A percentile compares a stretch with the other conserved stretches of the same genome.
phyloP scores from a whole-genome alignment of 2,329 filamentous ascomycete genomes.

The Talaromyces marneffei region DNA sequence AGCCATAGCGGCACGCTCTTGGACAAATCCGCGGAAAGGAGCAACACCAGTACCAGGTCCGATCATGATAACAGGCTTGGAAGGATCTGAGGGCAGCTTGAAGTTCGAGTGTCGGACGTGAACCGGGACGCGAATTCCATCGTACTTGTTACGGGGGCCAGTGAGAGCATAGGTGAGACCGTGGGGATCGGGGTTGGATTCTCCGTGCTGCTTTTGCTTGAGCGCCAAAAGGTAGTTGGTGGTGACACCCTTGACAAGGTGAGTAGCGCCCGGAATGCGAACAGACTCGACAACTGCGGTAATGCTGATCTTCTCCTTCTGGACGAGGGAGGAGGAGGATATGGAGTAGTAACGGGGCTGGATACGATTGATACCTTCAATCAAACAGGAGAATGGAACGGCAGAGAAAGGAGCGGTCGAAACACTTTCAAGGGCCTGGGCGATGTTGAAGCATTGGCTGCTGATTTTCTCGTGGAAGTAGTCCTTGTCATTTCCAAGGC shows the following conservation, averaged over 20 bases:
- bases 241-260: constrained; percentile 85
- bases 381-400: constrained; percentile 88
- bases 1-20: constrained; percentile 82
- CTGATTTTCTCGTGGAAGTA: constrained; percentile 86
- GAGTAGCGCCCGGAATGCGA: constrained; percentile 66
- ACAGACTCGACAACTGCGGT: constrained; percentile 90
- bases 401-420: constrained; percentile 71
- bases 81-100: constrained; percentile 92
- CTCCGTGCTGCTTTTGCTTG: constrained; percentile 93
- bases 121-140: constrained; percentile 88
- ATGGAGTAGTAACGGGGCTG: constrained; percentile 99
- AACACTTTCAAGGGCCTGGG: constrained; percentile 70
- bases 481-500: constrained; percentile 86
- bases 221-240: constrained; percentile 94
- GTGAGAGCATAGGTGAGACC: constrained; percentile 79
- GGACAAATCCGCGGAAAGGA: constrained; percentile 90
- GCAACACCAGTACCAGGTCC: constrained; percentile 95
- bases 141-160: constrained; percentile 93
- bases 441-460: constrained; percentile 80
- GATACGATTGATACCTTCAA: constrained; percentile 89
- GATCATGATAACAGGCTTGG: constrained; percentile 91
- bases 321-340: constrained; percentile 89
- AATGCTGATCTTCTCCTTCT: constrained; percentile 90
- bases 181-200: constrained; percentile 71
- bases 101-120: constrained; percentile 98